Evolutionary conservation across 192 early-diverging fungal species (phyloP).

Genomic region (Backusella circina): DNA sequence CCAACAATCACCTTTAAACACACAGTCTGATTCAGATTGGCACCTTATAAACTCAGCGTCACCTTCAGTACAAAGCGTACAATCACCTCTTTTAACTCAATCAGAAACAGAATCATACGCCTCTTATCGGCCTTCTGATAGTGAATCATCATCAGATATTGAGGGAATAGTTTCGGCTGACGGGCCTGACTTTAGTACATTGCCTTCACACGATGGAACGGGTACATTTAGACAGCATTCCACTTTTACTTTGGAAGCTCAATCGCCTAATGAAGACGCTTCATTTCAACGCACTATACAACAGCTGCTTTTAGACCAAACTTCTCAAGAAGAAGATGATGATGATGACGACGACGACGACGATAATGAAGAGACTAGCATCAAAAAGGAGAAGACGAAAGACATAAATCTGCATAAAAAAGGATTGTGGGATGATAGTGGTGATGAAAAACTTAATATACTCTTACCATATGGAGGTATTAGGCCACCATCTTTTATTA

Average conservation of each 20-base stretch:
- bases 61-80: background rate
- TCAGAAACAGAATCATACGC: slow-evolving; percentile 27
- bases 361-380: background rate
- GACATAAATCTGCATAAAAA: background rate
- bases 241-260: background rate
- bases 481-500: background rate
- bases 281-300: background rate
- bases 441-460: background rate
- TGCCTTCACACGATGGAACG: slow-evolving; percentile 37
- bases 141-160: slow-evolving; percentile 23
- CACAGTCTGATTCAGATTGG: slow-evolving; percentile 32
- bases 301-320: background rate
- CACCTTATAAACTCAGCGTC: slow-evolving; percentile 25
- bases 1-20: background rate
- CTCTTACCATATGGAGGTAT: background rate
- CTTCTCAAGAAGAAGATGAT: background rate
- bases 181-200: background rate
- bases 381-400: background rate
- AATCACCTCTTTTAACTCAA: slow-evolving; percentile 15
- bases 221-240: slow-evolving; percentile 24
- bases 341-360: background rate
- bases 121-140: slow-evolving; percentile 24
- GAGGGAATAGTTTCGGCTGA: slow-evolving; percentile 8
- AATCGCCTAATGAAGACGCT: background rate
- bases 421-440: background rate